Evolutionary conservation across 306 rosid genomes (phyloP).

Genomic region (Ammopiptanthus mongolicus): DNA sequence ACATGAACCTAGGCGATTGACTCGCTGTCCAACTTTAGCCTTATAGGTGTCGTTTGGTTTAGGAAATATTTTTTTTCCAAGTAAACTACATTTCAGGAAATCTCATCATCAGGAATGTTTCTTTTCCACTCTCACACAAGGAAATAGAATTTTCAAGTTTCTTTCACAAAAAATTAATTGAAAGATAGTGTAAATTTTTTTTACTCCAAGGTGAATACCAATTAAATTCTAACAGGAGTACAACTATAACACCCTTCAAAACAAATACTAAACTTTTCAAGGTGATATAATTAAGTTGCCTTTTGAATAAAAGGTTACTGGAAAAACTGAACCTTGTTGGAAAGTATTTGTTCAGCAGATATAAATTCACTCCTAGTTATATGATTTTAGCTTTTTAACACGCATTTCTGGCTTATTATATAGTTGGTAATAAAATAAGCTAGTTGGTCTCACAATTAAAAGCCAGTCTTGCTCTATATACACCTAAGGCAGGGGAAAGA

Average conservation of each 20-base stretch:
- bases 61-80: too few species aligned
- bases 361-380: slow-evolving; percentile 19
- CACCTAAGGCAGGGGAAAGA: slow-evolving; percentile 47
- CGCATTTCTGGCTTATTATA: not conserved
- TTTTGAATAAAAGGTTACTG: slow-evolving; percentile 51
- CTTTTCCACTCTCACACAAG: too few species aligned
- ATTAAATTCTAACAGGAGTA: too few species aligned
- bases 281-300: slow-evolving; percentile 32
- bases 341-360: slow-evolving; percentile 26
- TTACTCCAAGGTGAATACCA: too few species aligned
- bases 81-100: too few species aligned
- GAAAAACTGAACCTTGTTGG: not conserved
- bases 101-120: too few species aligned
- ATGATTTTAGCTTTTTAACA: not conserved
- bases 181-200: too few species aligned
- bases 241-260: slow-evolving; percentile 18
- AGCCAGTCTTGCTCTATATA: slow-evolving; percentile 55
- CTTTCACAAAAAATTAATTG: too few species aligned
- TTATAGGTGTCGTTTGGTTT: too few species aligned
- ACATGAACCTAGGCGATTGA: too few species aligned
- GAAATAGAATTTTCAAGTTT: too few species aligned
- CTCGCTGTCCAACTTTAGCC: too few species aligned
- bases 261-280: slow-evolving; percentile 12
- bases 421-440: slow-evolving; percentile 42
- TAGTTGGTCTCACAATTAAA: slow-evolving; percentile 42